Evolutionary conservation across 192 early-diverging fungal genomes (phyloP), one percentile per base, ranked within the genome.

Genomic region (Thamnidium elegans): DNA sequence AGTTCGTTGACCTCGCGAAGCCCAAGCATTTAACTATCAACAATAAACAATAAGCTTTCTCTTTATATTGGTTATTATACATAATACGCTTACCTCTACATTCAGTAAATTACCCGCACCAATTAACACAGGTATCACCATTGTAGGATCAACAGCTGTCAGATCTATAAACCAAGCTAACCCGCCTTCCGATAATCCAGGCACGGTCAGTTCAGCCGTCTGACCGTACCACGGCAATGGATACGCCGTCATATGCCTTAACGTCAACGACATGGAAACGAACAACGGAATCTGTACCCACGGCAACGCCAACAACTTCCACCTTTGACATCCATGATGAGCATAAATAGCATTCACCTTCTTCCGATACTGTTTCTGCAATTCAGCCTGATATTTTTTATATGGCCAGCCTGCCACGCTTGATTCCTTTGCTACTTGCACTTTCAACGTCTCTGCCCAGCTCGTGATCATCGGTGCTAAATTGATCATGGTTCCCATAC

Each of bases 241-340:
- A 43, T 77, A 83, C 15, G 78, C 84, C 9, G 81, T 78, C 83
- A 93, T 79, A 19, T 81, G 71, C 23, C 90, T 67, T 54, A 93
- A 65, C 2, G 87, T 82, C 30, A 90, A 69, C 0, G 89, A 86
- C 79, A 87, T 81, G 19, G 73, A 73, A 19, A 91, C 51, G 58
- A 92, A 93, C 0, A 93, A 67, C 0, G 91, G 91, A n/a, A 93
- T 84, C 58, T 93, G 91, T 0, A 85, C 77, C 73, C 78, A 87
- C 9, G 89, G 91, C 10, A 91, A 61, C 21, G 88, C 15, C 43
- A 90, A 81, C 6, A 81, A 79, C 50, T 85, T 80, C 14, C 81
- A 67, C 0, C 90, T 88, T 17, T 68, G 68, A 64, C 87, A 90
- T 48, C 79, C 62, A 69, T 89, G 69, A n/a, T 69, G 53, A 7